phyloP scores from a whole-genome alignment of 1,139 yeast genomes.

The Pichia sp. region DNA sequence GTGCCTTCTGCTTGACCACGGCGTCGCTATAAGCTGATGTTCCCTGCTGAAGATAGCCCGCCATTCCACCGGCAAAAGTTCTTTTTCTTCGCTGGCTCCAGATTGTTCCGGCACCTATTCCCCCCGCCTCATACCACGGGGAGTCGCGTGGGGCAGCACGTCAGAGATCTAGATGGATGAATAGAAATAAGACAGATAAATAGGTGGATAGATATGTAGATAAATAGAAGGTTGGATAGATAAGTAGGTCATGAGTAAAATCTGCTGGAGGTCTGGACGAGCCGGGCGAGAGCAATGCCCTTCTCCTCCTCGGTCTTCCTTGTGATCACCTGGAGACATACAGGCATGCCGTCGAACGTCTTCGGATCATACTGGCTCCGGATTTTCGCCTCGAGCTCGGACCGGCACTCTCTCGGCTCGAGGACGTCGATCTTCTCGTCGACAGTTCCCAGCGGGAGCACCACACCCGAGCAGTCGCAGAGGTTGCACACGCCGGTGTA shows the following conservation, averaged over 20 bases:
- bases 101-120: neutral
- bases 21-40: neutral
- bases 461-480: constrained; percentile 23
- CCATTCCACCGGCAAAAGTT: neutral
- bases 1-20: neutral
- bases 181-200: too few species aligned
- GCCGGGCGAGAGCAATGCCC: constrained; percentile 39
- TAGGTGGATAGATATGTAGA: too few species aligned
- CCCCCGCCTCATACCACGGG: neutral
- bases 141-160: too few species aligned
- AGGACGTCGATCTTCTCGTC: constrained; percentile 17
- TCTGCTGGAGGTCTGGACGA: constrained; percentile 1
- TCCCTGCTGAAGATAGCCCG: neutral
- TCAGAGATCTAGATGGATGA: too few species aligned
- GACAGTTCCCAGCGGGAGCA: constrained; percentile 22
- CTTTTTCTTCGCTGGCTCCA: neutral
- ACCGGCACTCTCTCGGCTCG: constrained; percentile 28
- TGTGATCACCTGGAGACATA: constrained; percentile 60
- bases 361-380: constrained; percentile 48
- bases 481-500: constrained; percentile 24
- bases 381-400: constrained; percentile 38
- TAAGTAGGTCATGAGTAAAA: neutral
- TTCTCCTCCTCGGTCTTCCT: constrained; percentile 60
- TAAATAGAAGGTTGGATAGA: neutral
- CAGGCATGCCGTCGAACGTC: constrained; percentile 60